Base-by-base conservation (phyloP, 2,329 filamentous ascomycete genomes). In the Elsinoe arachidis region DNA sequence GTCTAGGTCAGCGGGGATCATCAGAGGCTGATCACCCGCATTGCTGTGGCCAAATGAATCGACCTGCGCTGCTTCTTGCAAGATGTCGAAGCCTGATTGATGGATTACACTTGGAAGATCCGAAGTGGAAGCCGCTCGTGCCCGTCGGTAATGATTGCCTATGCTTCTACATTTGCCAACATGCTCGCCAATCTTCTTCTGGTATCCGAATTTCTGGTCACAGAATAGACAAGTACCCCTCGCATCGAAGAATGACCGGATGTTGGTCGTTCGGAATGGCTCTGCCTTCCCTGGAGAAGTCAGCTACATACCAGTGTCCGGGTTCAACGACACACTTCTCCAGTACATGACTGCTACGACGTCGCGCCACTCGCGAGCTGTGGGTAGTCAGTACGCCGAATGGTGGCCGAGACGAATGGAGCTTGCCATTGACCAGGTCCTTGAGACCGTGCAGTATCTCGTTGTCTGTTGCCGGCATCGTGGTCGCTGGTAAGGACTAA, bases 101-200 rank as follows among this genome's bases (percentile, higher is more conserved):
- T 19, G 17, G 37, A 11, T n/a, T 3, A n/a, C 2, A 12, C 30
- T 34, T 2, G 46, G 26, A 23, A 51, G 46, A 17, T 51, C 26
- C 2, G 46, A 34, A 2, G 15, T 51, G 1, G 46, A 51, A 9
- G 46, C 46, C 3, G 46, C 26, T 15, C 30, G 33, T 12, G 46
- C 46, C 14, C 46, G 14, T 51, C 46, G 21, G 26, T 51, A 51
- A 35, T 51, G 46, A 17, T 30, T 26, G 7, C 17, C 46, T 12
- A 51, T 51, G 15, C 46, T 51, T 26, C n/a, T 34, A 15, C 46
- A 51, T n/a, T 51, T 51, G 33, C 46, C 46, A 4, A 51, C n/a
- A 19, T 51, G 46, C n/a, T 26, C 21, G 5, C 30, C 46, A 30
- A 51, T 30, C 12, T 35, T 51, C 10, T 26, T 26, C 26, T 35